Base-by-base conservation (phyloP, 805 yeast genomes). In the Schwanniomyces pseudopolymorphus region DNA sequence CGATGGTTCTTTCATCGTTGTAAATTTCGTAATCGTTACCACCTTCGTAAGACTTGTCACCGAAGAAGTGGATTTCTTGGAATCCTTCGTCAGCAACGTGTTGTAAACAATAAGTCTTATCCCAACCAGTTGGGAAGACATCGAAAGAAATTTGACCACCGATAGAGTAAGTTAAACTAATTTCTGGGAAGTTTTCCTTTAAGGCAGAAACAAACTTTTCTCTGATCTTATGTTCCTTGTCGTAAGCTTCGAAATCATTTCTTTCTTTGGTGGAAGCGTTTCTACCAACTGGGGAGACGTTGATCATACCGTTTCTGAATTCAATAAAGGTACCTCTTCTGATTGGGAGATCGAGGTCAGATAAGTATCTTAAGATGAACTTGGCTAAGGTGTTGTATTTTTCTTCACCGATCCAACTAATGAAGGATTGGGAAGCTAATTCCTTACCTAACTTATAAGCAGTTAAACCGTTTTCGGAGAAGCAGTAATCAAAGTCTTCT, bases 71-170 rank as follows among this genome's bases (percentile, higher is more conserved):
- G 61, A 94, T 89, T 59, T 82, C 79, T 63, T 83, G 78, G 77
- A 91, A 94, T 55, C 86, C 83, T 72, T 92, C 97, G 50, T 77
- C 70, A 61, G 74, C 89, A 59, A 94, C 91, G 73, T 92, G 99
- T 72, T 86, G 90, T 67, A 94, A 81, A 72, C 96, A 89, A 78
- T 92, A 94, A 52, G 99, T 94, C 83, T 94, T 94, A 75, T 94
- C 99, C 99, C 99, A 94, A 65, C 99, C 99, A 54, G 97, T 89
- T 77, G 99, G 99, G 92, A 94, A 94, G 54, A 94, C 98, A 64
- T 94, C 99, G 63, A 94, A 94, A 28, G 98, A 92, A 69, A 94
- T 94, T 80, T 94, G 98, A 60, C 99, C 99, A 71, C 99, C 99
- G 56, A 94, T 94, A 49, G 99, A 94, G 81, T 87, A 94, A 57